Percentiles rank a stretch among this genome's conserved stretches.
These are phyloP conservation scores for Blastobotrys chiropterorum DNA, from an alignment of 805 yeast species.

Conservation along the genomic window DNA sequence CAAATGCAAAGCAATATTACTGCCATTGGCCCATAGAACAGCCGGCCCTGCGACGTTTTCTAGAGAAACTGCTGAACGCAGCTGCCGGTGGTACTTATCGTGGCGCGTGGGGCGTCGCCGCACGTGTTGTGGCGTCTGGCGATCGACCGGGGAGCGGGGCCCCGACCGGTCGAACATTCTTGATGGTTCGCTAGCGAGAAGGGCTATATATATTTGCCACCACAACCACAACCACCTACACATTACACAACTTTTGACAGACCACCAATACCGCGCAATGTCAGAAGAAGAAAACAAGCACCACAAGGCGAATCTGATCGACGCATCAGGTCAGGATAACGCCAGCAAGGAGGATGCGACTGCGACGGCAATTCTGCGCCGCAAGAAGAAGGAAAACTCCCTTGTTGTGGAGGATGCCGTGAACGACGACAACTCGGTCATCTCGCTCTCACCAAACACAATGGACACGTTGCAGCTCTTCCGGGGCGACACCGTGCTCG, in stretches of 20 bases:
- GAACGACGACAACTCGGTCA: conserved; percentile 94
- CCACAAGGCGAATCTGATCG: conserved; percentile 36
- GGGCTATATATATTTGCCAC: background rate
- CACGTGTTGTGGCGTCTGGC: background rate
- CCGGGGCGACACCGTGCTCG: conserved; percentile 96
- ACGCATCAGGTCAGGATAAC: conserved; percentile 61
- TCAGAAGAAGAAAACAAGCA: conserved; percentile 27
- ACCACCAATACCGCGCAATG: conserved; percentile 8
- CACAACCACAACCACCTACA: background rate
- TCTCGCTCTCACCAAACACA: conserved; percentile 89
- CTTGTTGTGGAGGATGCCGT: conserved; percentile 94
- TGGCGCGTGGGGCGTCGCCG: no score
- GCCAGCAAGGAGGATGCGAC: conserved; percentile 60
- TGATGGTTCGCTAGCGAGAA: background rate
- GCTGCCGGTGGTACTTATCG: no score
- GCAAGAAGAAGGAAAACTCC: conserved; percentile 96
- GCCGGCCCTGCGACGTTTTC: no score
- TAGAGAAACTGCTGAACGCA: no score
- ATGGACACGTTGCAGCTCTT: conserved; percentile 92
- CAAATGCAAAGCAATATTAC: no score
- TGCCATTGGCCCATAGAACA: no score
- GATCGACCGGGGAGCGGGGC: background rate
- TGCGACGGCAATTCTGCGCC: conserved; percentile 95
- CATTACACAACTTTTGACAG: background rate
- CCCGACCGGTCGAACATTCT: background rate